Evolutionary conservation across 345 rosid species (phyloP), one percentile per base, ranked within the genome.

Genomic region (Passiflora organensis): DNA sequence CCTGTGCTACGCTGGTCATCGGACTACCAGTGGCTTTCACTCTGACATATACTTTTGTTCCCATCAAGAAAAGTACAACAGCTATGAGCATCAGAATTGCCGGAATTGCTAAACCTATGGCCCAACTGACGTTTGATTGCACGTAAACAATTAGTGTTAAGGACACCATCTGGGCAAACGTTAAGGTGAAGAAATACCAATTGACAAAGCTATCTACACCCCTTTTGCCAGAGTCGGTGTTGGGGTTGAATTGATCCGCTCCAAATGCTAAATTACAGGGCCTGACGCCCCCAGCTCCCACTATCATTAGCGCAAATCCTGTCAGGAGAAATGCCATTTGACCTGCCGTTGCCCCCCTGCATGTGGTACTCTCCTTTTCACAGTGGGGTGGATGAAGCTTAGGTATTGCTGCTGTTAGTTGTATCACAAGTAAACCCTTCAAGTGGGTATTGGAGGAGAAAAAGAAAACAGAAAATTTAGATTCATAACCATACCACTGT

Each of bases 101-200:
- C 17, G 71, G 66, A 43, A 67, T 59, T 6, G 43, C 71, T 17
- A 67, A 32, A 10, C 71, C 71, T 15, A 53, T 34, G 11, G 71
- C 59, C 71, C 71, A 67, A 38, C 56, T 60, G 6, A 67, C 51
- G 23, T 67, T 49, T 2, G 71, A 51, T 34, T 67, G 71, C 12
- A 67, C 28, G 32, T 67, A 67, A 2, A 60, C 66, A 0, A 67
- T 55, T 0, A 55, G 10, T 0, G 71, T 59, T 8, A 67, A 5
- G 42, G 71, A 54, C 0, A 67, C 22, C 61, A 67, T 48, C 50
- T 44, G 43, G 20, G 71, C 71, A 22, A 60, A 48, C 4, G 66
- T 54, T 51, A 43, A 55, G 22, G 62, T 67, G 66, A 67, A 67
- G 32, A 34, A 59, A 56, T 67, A 67, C 71, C 66, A 67, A 42